Evolutionary conservation across 441 rosid genomes (phyloP).

Genomic region (Theobroma grandiflorum): DNA sequence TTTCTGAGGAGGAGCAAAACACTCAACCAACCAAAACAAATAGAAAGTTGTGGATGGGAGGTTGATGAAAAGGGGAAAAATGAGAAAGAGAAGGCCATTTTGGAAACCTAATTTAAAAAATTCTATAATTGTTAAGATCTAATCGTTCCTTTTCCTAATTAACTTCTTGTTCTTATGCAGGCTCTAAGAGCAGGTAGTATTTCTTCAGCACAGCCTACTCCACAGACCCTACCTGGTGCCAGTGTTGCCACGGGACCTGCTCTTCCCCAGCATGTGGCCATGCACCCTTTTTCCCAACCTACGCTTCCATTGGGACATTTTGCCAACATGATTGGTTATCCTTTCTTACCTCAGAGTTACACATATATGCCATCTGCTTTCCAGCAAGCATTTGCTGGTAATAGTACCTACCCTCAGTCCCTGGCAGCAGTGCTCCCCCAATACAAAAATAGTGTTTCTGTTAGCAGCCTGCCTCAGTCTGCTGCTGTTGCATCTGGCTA

Average conservation of each 20-base stretch:
- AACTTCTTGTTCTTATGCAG: slow-evolving; percentile 42
- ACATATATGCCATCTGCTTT: slow-evolving; percentile 91
- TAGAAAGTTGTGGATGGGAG: background rate
- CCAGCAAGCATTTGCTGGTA: slow-evolving; percentile 90
- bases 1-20: background rate
- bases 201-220: slow-evolving; percentile 69
- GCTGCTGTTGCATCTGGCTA: slow-evolving; percentile 87
- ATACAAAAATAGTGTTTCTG: slow-evolving; percentile 78
- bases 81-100: background rate
- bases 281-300: slow-evolving; percentile 95
- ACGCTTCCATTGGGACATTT: slow-evolving; percentile 83
- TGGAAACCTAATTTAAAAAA: background rate
- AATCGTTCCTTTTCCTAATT: slow-evolving; percentile 27
- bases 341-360: slow-evolving; percentile 92
- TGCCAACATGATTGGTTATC: slow-evolving; percentile 91
- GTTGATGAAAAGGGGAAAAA: background rate
- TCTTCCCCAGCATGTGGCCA: slow-evolving; percentile 86
- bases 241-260: slow-evolving; percentile 79
- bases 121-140: background rate
- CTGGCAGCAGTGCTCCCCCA: slow-evolving; percentile 90
- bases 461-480: slow-evolving; percentile 88
- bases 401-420: slow-evolving; percentile 86
- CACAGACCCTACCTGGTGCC: slow-evolving; percentile 65
- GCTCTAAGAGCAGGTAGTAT: slow-evolving; percentile 66
- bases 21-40: background rate